Evolutionary conservation across 1,284 basidiomycete species (phyloP).

Genomic region (Malassezia vespertilionis): DNA sequence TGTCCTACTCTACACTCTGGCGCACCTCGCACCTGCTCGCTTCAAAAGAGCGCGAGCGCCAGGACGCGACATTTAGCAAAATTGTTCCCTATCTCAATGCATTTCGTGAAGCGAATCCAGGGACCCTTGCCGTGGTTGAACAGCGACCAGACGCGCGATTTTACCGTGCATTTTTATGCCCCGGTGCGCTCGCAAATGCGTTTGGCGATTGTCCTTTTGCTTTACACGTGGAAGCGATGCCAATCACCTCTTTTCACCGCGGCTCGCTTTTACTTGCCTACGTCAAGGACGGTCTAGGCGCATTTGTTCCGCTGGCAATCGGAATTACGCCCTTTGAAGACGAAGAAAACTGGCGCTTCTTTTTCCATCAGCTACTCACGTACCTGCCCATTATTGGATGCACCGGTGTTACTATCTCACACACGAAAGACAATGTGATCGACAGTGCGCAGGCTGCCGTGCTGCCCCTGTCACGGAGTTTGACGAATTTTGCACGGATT

Average conservation of each 20-base stretch:
- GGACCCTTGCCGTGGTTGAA: slow-evolving; percentile 15
- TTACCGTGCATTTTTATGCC: slow-evolving; percentile 15
- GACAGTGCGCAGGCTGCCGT: slow-evolving; percentile 8
- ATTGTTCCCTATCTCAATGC: slow-evolving; percentile 18
- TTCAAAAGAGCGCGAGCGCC: slow-evolving; percentile 16
- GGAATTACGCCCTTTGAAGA: slow-evolving; percentile 13
- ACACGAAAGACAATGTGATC: slow-evolving; percentile 4
- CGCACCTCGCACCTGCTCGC: slow-evolving; percentile 17
- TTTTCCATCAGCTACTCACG: slow-evolving; percentile 16
- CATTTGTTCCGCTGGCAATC: slow-evolving; percentile 10
- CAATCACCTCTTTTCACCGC: slow-evolving; percentile 12
- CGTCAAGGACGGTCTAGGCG: slow-evolving; percentile 11
- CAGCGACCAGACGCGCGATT: slow-evolving; percentile 16
- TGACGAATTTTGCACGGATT: background rate
- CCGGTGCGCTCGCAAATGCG: slow-evolving; percentile 9
- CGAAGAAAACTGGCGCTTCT: slow-evolving; percentile 19
- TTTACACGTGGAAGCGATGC: slow-evolving; percentile 13
- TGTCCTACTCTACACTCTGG: slow-evolving; percentile 18
- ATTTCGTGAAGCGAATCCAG: slow-evolving; percentile 16
- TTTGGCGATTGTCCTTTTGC: slow-evolving; percentile 17
- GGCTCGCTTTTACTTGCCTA: slow-evolving; percentile 12
- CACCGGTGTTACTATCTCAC: slow-evolving; percentile 9
- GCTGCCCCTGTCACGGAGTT: slow-evolving; percentile 11
- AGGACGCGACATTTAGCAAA: slow-evolving; percentile 15
- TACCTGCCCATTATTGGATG: slow-evolving; percentile 14